Conservation (phyloP, 2,329 filamentous ascomycete genomes). For the Diaporthe sp. region DNA sequence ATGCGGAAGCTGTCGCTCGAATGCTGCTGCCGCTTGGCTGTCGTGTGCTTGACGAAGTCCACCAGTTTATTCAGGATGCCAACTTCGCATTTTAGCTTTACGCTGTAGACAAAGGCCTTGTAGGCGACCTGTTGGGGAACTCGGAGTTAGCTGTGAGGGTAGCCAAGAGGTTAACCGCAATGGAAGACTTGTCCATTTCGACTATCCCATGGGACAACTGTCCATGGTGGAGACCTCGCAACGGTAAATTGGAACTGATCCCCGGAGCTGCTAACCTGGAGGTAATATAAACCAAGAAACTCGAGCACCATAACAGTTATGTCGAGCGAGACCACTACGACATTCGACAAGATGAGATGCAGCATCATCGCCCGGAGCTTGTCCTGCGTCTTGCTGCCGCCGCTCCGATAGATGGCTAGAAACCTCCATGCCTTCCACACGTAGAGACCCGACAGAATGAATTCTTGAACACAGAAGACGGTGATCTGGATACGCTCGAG, state of each 20-base stretch:
- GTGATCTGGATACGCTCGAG: conserved; percentile 69
- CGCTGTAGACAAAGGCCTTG: conserved; percentile 51
- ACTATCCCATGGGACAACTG: background rate
- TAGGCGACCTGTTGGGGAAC: conserved; percentile 39
- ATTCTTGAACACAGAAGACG: conserved; percentile 68
- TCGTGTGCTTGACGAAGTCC: conserved; percentile 43
- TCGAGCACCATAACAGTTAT: conserved; percentile 50
- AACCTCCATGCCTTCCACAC: conserved; percentile 65
- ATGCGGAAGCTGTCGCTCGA: conserved; percentile 28
- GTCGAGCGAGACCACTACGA: conserved; percentile 53
- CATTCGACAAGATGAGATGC: conserved; percentile 61
- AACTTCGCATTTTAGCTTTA: conserved; percentile 54
- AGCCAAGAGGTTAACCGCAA: background rate
- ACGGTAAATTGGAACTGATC: too few relatives aligned
- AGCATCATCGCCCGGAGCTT: conserved; percentile 58
- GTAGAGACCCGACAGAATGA: conserved; percentile 65
- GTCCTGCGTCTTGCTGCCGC: conserved; percentile 47
- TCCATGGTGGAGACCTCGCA: background rate
- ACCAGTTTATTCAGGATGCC: conserved; percentile 52
- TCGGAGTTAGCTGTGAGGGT: background rate
- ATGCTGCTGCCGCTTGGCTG: background rate
- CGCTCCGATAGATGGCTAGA: conserved; percentile 55
- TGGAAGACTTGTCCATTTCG: background rate
- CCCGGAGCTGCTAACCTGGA: conserved; percentile 46
- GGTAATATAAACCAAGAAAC: conserved; percentile 48